phyloP scores from a whole-genome alignment of 495 filamentous ascomycete genomes.

The Xylaria venustula region DNA sequence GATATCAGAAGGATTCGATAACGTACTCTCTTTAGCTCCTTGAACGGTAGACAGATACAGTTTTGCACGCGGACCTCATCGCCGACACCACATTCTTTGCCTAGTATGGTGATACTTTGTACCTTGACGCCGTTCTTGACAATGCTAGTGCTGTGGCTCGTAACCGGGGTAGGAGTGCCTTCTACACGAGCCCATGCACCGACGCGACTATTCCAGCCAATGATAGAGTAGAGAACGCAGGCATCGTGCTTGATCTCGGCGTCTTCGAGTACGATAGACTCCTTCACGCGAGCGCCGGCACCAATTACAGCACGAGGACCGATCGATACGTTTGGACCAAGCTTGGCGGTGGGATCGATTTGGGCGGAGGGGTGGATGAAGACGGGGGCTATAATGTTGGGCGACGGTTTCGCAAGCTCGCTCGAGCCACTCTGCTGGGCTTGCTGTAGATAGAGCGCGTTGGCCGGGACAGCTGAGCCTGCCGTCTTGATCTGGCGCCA shows the following conservation, averaged over 20 bases:
- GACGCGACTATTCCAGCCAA: slow-evolving; percentile 94
- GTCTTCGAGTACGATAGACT: slow-evolving; percentile 94
- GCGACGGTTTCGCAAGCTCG: slow-evolving; percentile 80
- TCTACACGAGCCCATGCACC: slow-evolving; percentile 98
- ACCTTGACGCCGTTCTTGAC: slow-evolving; percentile 98
- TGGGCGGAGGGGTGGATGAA: slow-evolving; percentile 95
- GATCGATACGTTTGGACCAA: slow-evolving; percentile 95
- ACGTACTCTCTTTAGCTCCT: slow-evolving; percentile 96
- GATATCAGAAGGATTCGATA: neutral
- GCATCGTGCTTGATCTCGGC: slow-evolving; percentile 96
- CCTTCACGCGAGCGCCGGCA: slow-evolving; percentile 88
- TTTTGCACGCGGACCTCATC: slow-evolving; percentile 98
- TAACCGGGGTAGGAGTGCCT: slow-evolving; percentile 86
- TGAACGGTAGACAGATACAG: slow-evolving; percentile 96
- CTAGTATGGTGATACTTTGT: slow-evolving; percentile 96
- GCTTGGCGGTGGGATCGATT: slow-evolving; percentile 93
- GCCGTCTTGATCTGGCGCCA: slow-evolving; percentile 99
- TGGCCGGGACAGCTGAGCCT: slow-evolving; percentile 94
- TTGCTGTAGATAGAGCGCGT: slow-evolving; percentile 95
- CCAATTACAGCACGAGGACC: slow-evolving; percentile 83
- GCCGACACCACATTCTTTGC: slow-evolving; percentile 92
- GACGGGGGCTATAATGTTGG: slow-evolving; percentile 89
- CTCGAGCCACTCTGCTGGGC: slow-evolving; percentile 80
- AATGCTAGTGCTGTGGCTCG: slow-evolving; percentile 89
- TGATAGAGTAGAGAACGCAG: slow-evolving; percentile 93